A percentile compares a stretch with the other conserved stretches of the same genome.
These are phyloP conservation scores for Elaeis guineensis DNA, from an alignment of 176 grass and related monocot genomes.

Conservation along the genomic window DNA sequence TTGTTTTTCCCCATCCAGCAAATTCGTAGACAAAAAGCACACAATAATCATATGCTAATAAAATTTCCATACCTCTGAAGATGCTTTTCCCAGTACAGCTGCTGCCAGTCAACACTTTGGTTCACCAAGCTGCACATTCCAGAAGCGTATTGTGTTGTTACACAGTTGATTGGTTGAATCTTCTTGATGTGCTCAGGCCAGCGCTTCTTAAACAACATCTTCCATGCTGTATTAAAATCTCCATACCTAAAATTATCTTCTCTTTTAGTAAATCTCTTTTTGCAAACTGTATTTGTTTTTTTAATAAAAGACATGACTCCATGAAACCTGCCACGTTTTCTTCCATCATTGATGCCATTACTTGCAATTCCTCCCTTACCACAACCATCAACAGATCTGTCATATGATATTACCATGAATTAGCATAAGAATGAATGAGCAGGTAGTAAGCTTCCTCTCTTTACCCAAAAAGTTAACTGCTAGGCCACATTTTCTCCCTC, in stretches of 20 bases:
- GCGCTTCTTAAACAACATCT: conserved; percentile 31
- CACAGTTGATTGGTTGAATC: not conserved
- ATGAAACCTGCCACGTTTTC: conserved; percentile 44
- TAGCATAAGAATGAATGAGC: too few relatives aligned
- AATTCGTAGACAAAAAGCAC: conserved; percentile 2
- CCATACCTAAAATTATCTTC: conserved; percentile 29
- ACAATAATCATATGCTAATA: not conserved
- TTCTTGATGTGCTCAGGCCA: conserved; percentile 33
- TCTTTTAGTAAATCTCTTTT: too few relatives aligned
- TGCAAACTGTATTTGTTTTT: too few relatives aligned
- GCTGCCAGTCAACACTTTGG: not conserved
- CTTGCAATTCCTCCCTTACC: not conserved
- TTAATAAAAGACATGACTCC: too few relatives aligned
- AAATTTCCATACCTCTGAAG: conserved; percentile 7
- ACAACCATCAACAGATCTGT: conserved; percentile 14
- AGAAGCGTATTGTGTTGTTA: not conserved
- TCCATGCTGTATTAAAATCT: conserved; percentile 43
- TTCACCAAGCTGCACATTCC: conserved; percentile 15
- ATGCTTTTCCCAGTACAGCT: not conserved
- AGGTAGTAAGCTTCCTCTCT: not conserved
- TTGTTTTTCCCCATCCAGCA: too few relatives aligned
- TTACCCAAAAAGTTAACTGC: not conserved
- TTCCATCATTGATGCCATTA: conserved; percentile 9
- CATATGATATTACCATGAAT: not conserved
- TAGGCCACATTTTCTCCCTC: too few relatives aligned